Evolutionary conservation across 805 yeast species (phyloP).

Genomic region (Sporopachydermia quercuum): DNA sequence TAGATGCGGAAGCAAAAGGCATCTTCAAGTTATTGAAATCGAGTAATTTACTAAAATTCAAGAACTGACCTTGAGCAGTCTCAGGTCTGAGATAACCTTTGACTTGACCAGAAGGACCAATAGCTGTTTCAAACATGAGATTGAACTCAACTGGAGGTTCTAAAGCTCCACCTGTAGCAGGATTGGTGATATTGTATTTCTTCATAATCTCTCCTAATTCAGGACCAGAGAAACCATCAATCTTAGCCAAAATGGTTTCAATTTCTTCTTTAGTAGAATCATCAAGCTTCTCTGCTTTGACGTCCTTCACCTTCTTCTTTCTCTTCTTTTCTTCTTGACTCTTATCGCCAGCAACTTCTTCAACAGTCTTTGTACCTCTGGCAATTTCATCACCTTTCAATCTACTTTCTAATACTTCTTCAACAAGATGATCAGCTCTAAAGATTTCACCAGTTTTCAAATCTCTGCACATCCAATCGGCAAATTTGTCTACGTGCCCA

Average conservation of each 20-base stretch:
- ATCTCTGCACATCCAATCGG: conserved; percentile 99
- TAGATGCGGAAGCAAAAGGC: conserved; percentile 99
- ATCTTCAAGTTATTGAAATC: conserved; percentile 91
- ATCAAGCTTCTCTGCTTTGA: conserved; percentile 73
- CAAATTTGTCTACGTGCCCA: conserved; percentile 97
- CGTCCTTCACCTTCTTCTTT: conserved; percentile 93
- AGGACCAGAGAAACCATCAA: conserved; percentile 90
- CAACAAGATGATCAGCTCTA: conserved; percentile 96
- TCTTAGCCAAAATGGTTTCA: conserved; percentile 77
- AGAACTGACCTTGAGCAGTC: conserved; percentile 98
- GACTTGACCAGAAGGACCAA: conserved; percentile 95
- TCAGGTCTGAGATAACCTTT: conserved; percentile 97
- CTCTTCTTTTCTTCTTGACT: conserved; percentile 69
- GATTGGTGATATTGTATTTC: conserved; percentile 77
- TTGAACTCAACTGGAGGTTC: conserved; percentile 92
- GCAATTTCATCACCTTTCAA: conserved; percentile 96
- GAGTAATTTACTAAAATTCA: conserved; percentile 83
- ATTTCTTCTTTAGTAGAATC: conserved; percentile 70
- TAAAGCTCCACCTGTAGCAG: conserved; percentile 72
- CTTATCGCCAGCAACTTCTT: conserved; percentile 28
- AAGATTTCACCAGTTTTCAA: conserved; percentile 92
- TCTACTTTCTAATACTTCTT: conserved; percentile 92
- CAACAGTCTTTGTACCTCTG: conserved; percentile 44
- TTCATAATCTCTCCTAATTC: conserved; percentile 81
- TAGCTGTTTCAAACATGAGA: conserved; percentile 97